Evolutionary conservation across 2,329 filamentous ascomycete genomes (phyloP), one percentile per base, ranked within the genome.

Genomic region (Xylaria sp.): DNA sequence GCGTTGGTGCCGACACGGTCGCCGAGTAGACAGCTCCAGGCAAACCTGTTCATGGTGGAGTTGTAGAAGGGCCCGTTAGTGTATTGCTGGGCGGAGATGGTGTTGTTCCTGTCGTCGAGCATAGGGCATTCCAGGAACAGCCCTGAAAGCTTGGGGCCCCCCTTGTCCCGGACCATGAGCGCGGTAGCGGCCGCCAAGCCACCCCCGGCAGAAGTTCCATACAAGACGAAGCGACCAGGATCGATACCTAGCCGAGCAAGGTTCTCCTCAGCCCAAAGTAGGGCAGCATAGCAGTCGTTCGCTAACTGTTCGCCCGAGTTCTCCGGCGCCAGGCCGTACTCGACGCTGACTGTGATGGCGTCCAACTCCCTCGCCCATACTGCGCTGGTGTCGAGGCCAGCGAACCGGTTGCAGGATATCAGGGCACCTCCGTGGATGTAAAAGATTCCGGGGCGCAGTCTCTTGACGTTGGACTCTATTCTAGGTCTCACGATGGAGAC

Each of bases 161-260:
- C 70, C n/a, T 68, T 68, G 65, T 80, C 78, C n/a, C 76, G 71
- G 3, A 71, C 71, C 78, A 86, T 81, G 25, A 88, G 73, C 1
- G 82, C 79, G 65, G 83, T 77, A 3, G 80, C 82, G 1, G 84
- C 83, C 0, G 84, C 84, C 15, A 89, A 74, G 56, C 85, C 84
- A 2, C 84, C 85, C 2, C 85, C 85, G 1, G 84, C 85, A 21
- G 82, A 86, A 57, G 84, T 82, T 3, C 85, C 85, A 57, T 80
- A 80, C 17, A 87, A 75, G 12, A 86, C 79, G 31, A 88, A 79
- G 37, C 80, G 82, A 0, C 79, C 77, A 3, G 77, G 73, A 50
- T 79, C 74, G 53, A 85, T 79, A 8, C 80, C 80, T 1, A 79
- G 66, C 33, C 66, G 59, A 2, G 64, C 42, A 5, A 75, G 68